Evolutionary conservation across 2,329 filamentous ascomycete genomes (phyloP).

Genomic region (Metarhizium guizhouense): DNA sequence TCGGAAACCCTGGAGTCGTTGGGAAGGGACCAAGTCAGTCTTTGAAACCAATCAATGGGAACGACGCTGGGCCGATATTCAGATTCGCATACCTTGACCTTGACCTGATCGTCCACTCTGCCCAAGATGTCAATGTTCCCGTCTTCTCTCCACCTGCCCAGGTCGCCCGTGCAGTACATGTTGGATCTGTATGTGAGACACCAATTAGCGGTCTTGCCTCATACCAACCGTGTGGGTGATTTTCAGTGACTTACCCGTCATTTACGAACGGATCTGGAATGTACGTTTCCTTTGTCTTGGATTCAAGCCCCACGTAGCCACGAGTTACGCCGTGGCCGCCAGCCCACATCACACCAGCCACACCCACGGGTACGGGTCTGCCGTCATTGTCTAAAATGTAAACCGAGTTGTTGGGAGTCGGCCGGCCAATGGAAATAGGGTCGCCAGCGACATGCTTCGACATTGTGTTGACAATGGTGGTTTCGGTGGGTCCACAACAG

Average conservation of each 20-base stretch:
- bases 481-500: slow-evolving; percentile 51
- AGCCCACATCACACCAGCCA: slow-evolving; percentile 46
- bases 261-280: slow-evolving; percentile 40
- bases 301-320: slow-evolving; percentile 45
- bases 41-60: background rate
- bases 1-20: slow-evolving; percentile 39
- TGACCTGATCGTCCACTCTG: slow-evolving; percentile 52
- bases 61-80: background rate
- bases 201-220: slow-evolving; percentile 5
- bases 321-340: slow-evolving; percentile 45
- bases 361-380: slow-evolving; percentile 35
- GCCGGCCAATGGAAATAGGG: slow-evolving; percentile 42
- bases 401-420: slow-evolving; percentile 47
- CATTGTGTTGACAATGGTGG: slow-evolving; percentile 51
- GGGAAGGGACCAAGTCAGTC: background rate
- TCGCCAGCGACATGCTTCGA: slow-evolving; percentile 37
- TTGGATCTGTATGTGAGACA: slow-evolving; percentile 22
- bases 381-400: slow-evolving; percentile 42
- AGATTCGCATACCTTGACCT: slow-evolving; percentile 38
- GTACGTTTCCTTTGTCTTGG: slow-evolving; percentile 41
- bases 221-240: background rate
- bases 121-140: slow-evolving; percentile 47
- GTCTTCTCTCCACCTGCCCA: slow-evolving; percentile 43
- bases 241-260: slow-evolving; percentile 34
- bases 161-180: slow-evolving; percentile 54